Evolutionary conservation across 345 rosid species (phyloP), one percentile per base, ranked within the genome.

Genomic region (Eucalyptus viminalis): DNA sequence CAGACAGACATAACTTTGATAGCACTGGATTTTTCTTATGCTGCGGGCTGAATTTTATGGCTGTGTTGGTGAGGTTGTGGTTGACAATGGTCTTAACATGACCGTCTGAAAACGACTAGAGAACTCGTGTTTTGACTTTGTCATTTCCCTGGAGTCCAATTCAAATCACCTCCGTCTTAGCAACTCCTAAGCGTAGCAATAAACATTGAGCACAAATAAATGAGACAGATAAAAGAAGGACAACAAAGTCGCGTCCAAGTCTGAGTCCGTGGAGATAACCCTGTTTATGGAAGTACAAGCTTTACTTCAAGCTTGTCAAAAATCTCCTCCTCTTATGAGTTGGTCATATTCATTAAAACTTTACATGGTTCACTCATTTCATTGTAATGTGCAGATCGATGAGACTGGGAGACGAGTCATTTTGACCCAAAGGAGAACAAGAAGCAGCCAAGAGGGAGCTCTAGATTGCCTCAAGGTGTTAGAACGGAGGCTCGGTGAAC

Each of bases 361-460:
- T 37, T 9, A 37, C 14, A 6, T 16, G 14, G 13, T 34, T 34
- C 80, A 34, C 80, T 31, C 22, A 34, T 34, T 34, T 34, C 44
- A 37, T 10, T 34, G 81, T 34, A 34, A 76, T 11, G 83, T 60
- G 86, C 88, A 92, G 93, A 27, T 90, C 49, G 86, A 89, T 45
- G 89, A 89, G 43, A 49, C 85, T 1, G 72, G 88, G 47, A 25
- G 89, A 43, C 67, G 5, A 37, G 13, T 86, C 17, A 90, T 47
- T 91, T 11, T 17, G 49, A 89, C 86, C 58, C 87, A 40, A 40
- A 10, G 91, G 91, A 69, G 92, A 76, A 10, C 62, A 34, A 44
- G 92, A 90, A 86, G 87, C 37, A 86, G 92, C 89, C 9, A 92
- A 90, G 89, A 89, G 90, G 50, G 91, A 91, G 6, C 86, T 90